These are phyloP conservation scores for Massarina eburnea DNA, from an alignment of 2,329 filamentous ascomycete species.

Conservation along the genomic window DNA sequence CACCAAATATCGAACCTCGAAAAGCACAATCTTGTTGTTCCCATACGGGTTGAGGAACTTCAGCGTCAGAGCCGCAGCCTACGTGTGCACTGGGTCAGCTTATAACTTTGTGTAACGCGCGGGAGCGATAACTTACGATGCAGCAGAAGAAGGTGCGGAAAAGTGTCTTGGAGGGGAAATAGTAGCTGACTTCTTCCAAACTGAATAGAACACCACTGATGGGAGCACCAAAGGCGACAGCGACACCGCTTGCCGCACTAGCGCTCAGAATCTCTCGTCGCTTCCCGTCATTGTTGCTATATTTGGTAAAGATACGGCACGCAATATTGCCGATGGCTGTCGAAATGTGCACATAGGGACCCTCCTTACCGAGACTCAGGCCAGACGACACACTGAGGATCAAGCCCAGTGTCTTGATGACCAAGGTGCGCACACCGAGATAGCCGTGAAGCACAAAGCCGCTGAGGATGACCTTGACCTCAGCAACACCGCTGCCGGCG, in stretches of 20 bases:
- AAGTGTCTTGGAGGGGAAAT: constrained; percentile 95
- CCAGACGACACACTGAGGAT: constrained; percentile 90
- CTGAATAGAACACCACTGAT: constrained; percentile 89
- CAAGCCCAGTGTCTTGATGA: constrained; percentile 81
- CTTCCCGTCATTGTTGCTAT: constrained; percentile 92
- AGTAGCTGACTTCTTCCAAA: constrained; percentile 93
- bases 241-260: constrained; percentile 86
- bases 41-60: constrained; percentile 97
- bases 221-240: constrained; percentile 91
- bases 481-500: constrained; percentile 92
- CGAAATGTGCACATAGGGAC: constrained; percentile 96
- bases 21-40: constrained; percentile 94
- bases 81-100: constrained; percentile 15
- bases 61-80: constrained; percentile 77
- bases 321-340: constrained; percentile 94
- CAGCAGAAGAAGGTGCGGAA: constrained; percentile 99
- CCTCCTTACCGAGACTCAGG: constrained; percentile 90
- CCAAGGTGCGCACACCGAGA: constrained; percentile 80
- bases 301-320: constrained; percentile 91
- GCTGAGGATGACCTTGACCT: constrained; percentile 96
- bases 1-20: constrained; percentile 84
- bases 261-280: constrained; percentile 91
- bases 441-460: constrained; percentile 97
- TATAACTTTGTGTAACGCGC: background rate
- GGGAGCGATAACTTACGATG: constrained; percentile 60